Evolutionary conservation across 768 basidiomycete species (phyloP).

Genomic region (Coprinopsis sp.): DNA sequence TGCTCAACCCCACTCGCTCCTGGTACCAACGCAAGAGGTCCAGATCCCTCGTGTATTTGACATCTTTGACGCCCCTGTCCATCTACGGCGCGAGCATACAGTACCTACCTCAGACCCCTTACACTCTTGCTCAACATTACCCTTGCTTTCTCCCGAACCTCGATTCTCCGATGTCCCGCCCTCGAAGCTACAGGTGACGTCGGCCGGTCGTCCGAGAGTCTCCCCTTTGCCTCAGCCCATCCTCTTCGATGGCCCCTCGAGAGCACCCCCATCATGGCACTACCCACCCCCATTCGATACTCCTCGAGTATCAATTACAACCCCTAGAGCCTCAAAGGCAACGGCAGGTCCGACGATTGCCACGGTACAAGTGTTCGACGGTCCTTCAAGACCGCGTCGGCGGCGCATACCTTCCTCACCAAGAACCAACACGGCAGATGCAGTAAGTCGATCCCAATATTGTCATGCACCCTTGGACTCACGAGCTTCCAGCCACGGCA

Average conservation of each 20-base stretch:
- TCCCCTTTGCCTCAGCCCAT: not conserved
- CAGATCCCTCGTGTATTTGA: slow-evolving; percentile 37
- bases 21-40: slow-evolving; percentile 20
- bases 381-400: not conserved
- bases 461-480: not conserved
- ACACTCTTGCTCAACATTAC: slow-evolving; percentile 8
- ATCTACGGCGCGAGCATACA: slow-evolving; percentile 30
- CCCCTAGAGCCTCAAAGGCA: not conserved
- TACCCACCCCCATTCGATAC: not conserved
- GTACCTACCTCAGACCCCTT: slow-evolving; percentile 18
- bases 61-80: slow-evolving; percentile 46
- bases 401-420: not conserved
- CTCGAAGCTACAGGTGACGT: too few species aligned
- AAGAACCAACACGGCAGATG: not conserved
- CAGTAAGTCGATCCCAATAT: not conserved
- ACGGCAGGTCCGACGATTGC: too few species aligned
- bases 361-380: not conserved
- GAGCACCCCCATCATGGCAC: too few species aligned
- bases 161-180: too few species aligned
- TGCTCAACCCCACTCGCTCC: slow-evolving; percentile 9
- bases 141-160: too few species aligned
- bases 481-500: too few species aligned
- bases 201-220: too few species aligned
- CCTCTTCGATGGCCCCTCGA: not conserved
- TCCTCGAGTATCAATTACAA: not conserved